phyloP scores from a whole-genome alignment of 1,284 basidiomycete genomes.

The Acaromyces ingoldii region DNA sequence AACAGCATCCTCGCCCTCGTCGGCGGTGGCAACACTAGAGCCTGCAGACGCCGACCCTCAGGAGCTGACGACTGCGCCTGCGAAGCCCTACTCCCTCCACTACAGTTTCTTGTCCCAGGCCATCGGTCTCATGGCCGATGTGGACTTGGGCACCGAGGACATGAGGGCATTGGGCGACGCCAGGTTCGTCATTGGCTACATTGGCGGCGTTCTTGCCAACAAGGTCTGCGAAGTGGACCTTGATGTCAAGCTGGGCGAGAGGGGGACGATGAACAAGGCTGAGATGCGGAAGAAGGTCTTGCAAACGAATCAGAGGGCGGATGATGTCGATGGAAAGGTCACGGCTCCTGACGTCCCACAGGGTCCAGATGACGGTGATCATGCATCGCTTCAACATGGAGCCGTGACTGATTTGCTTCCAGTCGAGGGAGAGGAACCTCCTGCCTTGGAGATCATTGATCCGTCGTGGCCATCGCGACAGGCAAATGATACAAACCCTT shows the following conservation, averaged over 20 bases:
- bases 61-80: too few relatives aligned
- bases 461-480: conserved; percentile 41
- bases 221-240: conserved; percentile 35
- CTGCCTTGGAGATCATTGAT: conserved; percentile 20
- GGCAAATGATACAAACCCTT: too few relatives aligned
- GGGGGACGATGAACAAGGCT: conserved; percentile 25
- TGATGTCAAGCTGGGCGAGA: conserved; percentile 36
- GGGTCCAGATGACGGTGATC: conserved; percentile 1
- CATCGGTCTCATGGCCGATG: conserved; percentile 83
- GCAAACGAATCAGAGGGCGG: conserved; percentile 5
- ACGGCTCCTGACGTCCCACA: too few relatives aligned
- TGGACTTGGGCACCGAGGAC: conserved; percentile 70
- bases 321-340: not conserved
- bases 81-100: conserved; percentile 51
- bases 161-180: conserved; percentile 89
- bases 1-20: not conserved
- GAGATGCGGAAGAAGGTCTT: conserved; percentile 52
- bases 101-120: conserved; percentile 85
- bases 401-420: conserved; percentile 27
- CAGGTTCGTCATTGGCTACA: conserved; percentile 77
- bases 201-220: conserved; percentile 55
- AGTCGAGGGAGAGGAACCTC: conserved; percentile 10
- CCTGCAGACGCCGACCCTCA: not conserved
- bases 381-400: conserved; percentile 16
- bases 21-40: not conserved